phyloP scores from a whole-genome alignment of 306 rosid species.

The Dryas octopetala region DNA sequence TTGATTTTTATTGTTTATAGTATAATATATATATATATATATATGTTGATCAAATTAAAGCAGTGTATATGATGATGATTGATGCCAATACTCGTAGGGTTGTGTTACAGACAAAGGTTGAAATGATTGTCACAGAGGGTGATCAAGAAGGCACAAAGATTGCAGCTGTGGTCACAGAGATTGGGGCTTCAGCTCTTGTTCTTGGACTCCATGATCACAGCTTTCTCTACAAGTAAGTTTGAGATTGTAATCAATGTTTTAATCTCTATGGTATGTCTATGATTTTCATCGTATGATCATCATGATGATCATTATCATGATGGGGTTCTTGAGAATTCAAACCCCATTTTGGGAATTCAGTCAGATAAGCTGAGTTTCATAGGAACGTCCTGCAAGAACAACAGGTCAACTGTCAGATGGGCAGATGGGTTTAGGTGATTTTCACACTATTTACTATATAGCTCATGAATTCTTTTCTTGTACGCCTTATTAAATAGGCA shows the following conservation, averaged over 20 bases:
- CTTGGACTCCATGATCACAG: slow-evolving; percentile 89
- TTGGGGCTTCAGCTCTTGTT: slow-evolving; percentile 76
- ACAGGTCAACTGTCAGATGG: slow-evolving; percentile 29
- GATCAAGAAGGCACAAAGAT: slow-evolving; percentile 69
- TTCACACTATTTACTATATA: slow-evolving; percentile 10
- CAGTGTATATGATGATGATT: slow-evolving; percentile 29
- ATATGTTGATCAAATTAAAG: neutral
- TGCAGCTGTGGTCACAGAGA: slow-evolving; percentile 54
- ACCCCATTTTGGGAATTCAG: neutral
- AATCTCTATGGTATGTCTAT: neutral
- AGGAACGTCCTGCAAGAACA: slow-evolving; percentile 9
- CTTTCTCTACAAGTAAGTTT: slow-evolving; percentile 86
- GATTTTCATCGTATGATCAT: neutral
- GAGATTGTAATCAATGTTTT: too few species aligned
- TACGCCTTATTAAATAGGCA: neutral
- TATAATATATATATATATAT: neutral
- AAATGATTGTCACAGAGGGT: slow-evolving; percentile 84
- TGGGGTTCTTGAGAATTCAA: slow-evolving; percentile 13
- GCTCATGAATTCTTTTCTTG: neutral
- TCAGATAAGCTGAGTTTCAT: slow-evolving; percentile 23
- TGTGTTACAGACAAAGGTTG: slow-evolving; percentile 78
- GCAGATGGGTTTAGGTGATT: slow-evolving; percentile 17
- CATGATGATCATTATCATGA: neutral
- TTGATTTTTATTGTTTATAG: too few species aligned
- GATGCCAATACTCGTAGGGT: slow-evolving; percentile 20